Conservation (phyloP, 2,329 filamentous ascomycete species). For the Fusarium drepaniforme region DNA sequence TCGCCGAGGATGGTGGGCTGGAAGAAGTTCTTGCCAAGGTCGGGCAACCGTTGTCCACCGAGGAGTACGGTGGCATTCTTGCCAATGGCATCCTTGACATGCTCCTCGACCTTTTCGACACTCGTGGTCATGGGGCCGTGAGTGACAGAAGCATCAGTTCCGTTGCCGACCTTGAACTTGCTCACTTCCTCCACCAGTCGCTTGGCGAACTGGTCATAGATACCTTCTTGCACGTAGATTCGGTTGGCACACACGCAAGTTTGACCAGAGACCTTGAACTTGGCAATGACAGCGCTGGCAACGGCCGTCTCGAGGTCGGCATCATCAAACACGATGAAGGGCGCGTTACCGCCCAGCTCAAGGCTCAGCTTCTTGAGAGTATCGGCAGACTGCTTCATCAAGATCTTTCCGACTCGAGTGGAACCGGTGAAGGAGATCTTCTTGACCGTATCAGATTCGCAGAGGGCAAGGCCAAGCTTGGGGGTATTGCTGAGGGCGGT, state of each 20-base stretch:
- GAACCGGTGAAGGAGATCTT: slow-evolving; percentile 83
- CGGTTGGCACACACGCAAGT: slow-evolving; percentile 90
- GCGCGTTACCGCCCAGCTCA: slow-evolving; percentile 77
- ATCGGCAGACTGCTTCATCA: slow-evolving; percentile 79
- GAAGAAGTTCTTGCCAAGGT: slow-evolving; percentile 78
- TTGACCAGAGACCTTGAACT: slow-evolving; percentile 91
- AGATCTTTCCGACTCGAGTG: slow-evolving; percentile 58
- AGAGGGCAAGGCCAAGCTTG: slow-evolving; percentile 73
- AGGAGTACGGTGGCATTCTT: slow-evolving; percentile 72
- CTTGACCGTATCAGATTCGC: slow-evolving; percentile 71
- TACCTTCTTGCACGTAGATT: slow-evolving; percentile 77
- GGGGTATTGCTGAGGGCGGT: slow-evolving; percentile 75
- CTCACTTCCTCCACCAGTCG: slow-evolving; percentile 76
- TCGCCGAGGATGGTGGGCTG: slow-evolving; percentile 74
- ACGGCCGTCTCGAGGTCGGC: slow-evolving; percentile 80
- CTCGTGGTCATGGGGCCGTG: slow-evolving; percentile 72
- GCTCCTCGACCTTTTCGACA: slow-evolving; percentile 71
- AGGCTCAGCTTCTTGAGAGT: slow-evolving; percentile 77
- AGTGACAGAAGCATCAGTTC: slow-evolving; percentile 74
- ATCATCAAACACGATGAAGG: slow-evolving; percentile 84
- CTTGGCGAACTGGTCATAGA: slow-evolving; percentile 77
- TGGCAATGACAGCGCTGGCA: slow-evolving; percentile 74
- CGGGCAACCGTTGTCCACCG: slow-evolving; percentile 72
- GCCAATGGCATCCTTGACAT: slow-evolving; percentile 73
- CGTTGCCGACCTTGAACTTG: slow-evolving; percentile 75